phyloP scores from a whole-genome alignment of 805 yeast species.

The Starmerella gropengiesseri region DNA sequence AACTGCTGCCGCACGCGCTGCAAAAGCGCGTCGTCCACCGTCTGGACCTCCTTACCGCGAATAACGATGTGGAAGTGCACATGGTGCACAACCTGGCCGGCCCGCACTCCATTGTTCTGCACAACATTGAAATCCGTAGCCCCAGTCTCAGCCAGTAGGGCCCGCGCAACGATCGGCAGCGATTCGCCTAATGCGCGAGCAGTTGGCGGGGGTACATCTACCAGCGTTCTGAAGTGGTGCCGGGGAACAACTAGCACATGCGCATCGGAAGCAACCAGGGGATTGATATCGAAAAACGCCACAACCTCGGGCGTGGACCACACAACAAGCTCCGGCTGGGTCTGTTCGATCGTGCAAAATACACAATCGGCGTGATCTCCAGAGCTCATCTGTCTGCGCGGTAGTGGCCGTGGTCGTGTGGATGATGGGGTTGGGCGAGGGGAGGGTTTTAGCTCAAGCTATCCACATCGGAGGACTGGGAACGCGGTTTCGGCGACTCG shows the following conservation, averaged over 20 bases:
- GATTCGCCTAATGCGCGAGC: slow-evolving; percentile 20
- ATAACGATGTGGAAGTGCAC: slow-evolving; percentile 88
- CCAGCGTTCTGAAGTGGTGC: slow-evolving; percentile 26
- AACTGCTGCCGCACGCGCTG: slow-evolving; percentile 3
- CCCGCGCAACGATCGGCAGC: slow-evolving; percentile 25
- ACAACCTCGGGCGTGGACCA: slow-evolving; percentile 27
- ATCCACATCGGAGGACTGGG: too few relatives aligned
- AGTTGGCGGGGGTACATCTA: slow-evolving; percentile 23
- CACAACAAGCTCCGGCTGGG: slow-evolving; percentile 23
- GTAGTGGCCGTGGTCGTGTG: too few relatives aligned
- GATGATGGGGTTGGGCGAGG: too few relatives aligned
- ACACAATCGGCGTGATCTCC: slow-evolving; percentile 22
- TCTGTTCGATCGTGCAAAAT: slow-evolving; percentile 26
- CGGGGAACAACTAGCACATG: slow-evolving; percentile 32
- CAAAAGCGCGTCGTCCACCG: slow-evolving; percentile 8
- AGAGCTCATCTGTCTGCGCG: too few relatives aligned
- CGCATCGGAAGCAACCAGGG: slow-evolving; percentile 29
- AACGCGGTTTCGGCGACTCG: background rate
- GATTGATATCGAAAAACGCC: slow-evolving; percentile 32
- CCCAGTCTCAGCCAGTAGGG: slow-evolving; percentile 21
- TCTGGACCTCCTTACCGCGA: slow-evolving; percentile 30
- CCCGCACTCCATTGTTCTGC: slow-evolving; percentile 61
- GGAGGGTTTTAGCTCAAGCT: too few relatives aligned
- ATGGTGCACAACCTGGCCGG: slow-evolving; percentile 90
- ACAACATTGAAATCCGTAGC: slow-evolving; percentile 29